These are phyloP conservation scores for Urtica urens DNA, from an alignment of 306 rosid genomes.

Conservation along the genomic window DNA sequence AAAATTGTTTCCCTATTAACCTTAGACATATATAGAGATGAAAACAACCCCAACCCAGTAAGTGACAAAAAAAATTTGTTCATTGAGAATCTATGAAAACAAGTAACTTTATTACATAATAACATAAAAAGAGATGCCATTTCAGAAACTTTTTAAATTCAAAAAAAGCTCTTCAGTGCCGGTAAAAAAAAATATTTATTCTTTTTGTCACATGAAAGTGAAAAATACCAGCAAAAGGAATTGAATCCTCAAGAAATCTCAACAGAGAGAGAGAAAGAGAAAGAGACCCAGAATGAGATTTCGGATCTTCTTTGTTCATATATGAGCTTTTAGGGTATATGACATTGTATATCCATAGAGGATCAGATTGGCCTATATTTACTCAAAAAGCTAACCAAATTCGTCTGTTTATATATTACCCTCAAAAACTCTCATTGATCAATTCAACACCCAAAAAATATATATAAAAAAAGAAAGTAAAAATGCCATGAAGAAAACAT, in stretches of 20 bases:
- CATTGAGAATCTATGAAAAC: constrained; percentile 1
- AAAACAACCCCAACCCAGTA: not conserved
- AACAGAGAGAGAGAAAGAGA: not conserved
- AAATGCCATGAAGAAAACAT: too few relatives aligned
- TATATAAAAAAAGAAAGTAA: too few relatives aligned
- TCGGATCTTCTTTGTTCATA: not conserved
- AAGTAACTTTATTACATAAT: not conserved
- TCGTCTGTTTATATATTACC: too few relatives aligned
- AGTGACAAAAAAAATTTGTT: constrained; percentile 7
- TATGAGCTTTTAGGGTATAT: too few relatives aligned
- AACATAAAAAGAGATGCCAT: not conserved
- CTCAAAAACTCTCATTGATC: too few relatives aligned
- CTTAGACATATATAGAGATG: too few relatives aligned
- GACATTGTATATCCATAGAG: constrained; percentile 3
- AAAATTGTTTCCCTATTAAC: too few relatives aligned
- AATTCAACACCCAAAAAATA: too few relatives aligned
- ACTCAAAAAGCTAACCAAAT: too few relatives aligned
- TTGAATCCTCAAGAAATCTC: not conserved
- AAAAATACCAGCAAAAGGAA: not conserved
- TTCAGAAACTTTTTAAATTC: not conserved
- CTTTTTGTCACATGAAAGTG: not conserved
- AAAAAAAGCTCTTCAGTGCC: not conserved
- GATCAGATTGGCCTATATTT: not conserved
- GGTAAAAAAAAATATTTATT: constrained; percentile 7
- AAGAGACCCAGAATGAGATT: constrained; percentile 10